Evolutionary conservation across 2,329 filamentous ascomycete genomes (phyloP).

Genomic region (Aspergillus ustus): DNA sequence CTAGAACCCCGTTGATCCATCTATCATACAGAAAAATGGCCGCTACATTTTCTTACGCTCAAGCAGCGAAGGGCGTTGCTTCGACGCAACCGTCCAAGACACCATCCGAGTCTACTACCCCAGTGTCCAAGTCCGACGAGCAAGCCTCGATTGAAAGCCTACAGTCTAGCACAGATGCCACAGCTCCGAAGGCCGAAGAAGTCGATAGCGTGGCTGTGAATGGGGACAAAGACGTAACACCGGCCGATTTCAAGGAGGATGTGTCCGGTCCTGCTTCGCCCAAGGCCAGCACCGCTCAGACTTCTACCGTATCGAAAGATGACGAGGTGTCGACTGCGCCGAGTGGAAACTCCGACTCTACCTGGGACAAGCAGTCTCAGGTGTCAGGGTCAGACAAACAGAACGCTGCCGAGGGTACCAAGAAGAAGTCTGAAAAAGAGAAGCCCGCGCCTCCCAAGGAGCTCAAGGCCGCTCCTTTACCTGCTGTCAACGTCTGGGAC

Average conservation of each 20-base stretch:
- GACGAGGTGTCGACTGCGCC: constrained; percentile 65
- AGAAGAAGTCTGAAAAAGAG: constrained; percentile 64
- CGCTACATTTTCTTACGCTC: constrained; percentile 84
- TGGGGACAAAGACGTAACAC: constrained; percentile 39
- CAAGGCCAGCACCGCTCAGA: constrained; percentile 58
- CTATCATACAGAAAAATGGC: constrained; percentile 43
- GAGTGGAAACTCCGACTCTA: constrained; percentile 67
- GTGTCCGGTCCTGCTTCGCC: constrained; percentile 56
- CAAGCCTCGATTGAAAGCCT: constrained; percentile 28
- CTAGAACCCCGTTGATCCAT: constrained; percentile 18
- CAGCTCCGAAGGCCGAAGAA: constrained; percentile 53
- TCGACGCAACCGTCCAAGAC: constrained; percentile 52
- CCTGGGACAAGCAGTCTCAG: constrained; percentile 70
- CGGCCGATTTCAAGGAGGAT: constrained; percentile 36
- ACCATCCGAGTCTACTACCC: constrained; percentile 34
- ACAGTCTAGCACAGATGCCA: constrained; percentile 37
- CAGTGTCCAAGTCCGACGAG: constrained; percentile 37
- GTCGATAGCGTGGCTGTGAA: constrained; percentile 43
- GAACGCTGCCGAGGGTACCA: constrained; percentile 49
- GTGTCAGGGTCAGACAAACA: constrained; percentile 65
- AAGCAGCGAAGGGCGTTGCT: constrained; percentile 84
- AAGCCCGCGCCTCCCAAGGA: constrained; percentile 63
- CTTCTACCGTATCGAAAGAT: constrained; percentile 60
- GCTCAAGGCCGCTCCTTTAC: constrained; percentile 79
- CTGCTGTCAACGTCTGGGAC: constrained; percentile 85